Conservation (phyloP, 257 asterid species). For the Salvia splendens region DNA sequence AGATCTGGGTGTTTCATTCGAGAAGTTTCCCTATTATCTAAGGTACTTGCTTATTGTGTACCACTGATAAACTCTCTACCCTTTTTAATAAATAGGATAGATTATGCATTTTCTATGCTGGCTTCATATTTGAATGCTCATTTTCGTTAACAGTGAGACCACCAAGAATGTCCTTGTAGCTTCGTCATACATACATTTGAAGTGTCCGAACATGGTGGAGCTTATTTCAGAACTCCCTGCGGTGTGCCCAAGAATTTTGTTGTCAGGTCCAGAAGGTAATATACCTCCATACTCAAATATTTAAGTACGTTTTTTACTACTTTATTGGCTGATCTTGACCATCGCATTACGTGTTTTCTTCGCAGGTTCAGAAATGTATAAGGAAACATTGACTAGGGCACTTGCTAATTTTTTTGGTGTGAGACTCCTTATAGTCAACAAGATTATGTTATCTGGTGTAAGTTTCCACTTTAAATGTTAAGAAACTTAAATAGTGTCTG, state of each 20-base stretch:
- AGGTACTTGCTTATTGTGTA: slow-evolving; percentile 37
- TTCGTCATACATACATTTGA: slow-evolving; percentile 70
- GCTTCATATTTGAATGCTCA: slow-evolving; percentile 13
- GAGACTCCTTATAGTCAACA: slow-evolving; percentile 71
- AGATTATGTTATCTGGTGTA: slow-evolving; percentile 71
- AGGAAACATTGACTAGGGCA: slow-evolving; percentile 78
- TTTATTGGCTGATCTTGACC: slow-evolving; percentile 30
- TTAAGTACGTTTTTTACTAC: background rate
- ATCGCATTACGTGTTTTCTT: slow-evolving; percentile 21
- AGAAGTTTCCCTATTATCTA: slow-evolving; percentile 78
- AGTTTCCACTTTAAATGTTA: slow-evolving; percentile 34
- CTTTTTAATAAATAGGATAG: too few relatives aligned
- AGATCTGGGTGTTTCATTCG: slow-evolving; percentile 64
- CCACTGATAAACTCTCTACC: background rate
- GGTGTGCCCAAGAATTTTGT: slow-evolving; percentile 73
- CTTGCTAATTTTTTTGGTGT: slow-evolving; percentile 66
- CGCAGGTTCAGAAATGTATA: slow-evolving; percentile 89
- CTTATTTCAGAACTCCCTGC: slow-evolving; percentile 67
- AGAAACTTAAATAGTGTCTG: slow-evolving; percentile 13
- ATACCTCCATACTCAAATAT: slow-evolving; percentile 14
- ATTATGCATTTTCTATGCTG: background rate
- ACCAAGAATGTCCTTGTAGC: slow-evolving; percentile 80
- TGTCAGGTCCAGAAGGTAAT: slow-evolving; percentile 90
- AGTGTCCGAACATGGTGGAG: slow-evolving; percentile 51
- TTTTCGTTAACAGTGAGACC: slow-evolving; percentile 56